Evolutionary conservation across 169 alveolate genomes (phyloP), one percentile per base, ranked within the genome.

Genomic region (Plasmodium cynomolgi): DNA sequence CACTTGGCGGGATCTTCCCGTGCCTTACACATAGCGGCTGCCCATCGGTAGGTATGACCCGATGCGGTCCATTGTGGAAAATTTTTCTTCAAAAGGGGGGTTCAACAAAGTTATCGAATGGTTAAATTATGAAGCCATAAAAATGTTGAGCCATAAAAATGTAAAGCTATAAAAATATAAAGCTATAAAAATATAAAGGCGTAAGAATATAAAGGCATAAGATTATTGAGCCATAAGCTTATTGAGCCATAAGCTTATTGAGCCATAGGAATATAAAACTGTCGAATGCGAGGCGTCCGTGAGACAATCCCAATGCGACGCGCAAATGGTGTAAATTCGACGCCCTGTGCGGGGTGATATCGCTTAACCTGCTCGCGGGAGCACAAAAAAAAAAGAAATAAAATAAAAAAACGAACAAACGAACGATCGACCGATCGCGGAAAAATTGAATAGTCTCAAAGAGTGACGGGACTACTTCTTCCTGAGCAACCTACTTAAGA

Each of bases 401-500:
- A 58, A 71, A 41, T 11, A 33, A 50, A n/a, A 47, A 74, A 41
- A 23, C 1, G 13, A 20, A 82, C 31, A 2, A 23, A 39, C 3
- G n/a, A 56, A 1, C 15, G 15, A 56, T 20, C 33, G 39, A 31
- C 0, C 23, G 91, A 39, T 31, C 1, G 37, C 6, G 2, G 41
- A 6, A 84, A 44, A 58, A 50, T 50, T 50, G 23, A 50, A 15
- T 17, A 50, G 17, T 17, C 62, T 17, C 23, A 50, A 50, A 15
- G 23, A 50, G 26, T 17, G 62, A 50, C 23, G 37, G 17, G 50
- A 15, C 23, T 90, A 91, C 13, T 77, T 91, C 62, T 58, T 91
- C 23, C 95, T 58, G 37, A 91, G 34, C 77, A 91, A 50, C 75
- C 95, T 81, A 26, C 95, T 91, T 47, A 91, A 39, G 13, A 91